Evolutionary conservation across 73 alveolate species (phyloP), one percentile per base, ranked within the genome.

Genomic region (Tetrahymena borealis): DNA sequence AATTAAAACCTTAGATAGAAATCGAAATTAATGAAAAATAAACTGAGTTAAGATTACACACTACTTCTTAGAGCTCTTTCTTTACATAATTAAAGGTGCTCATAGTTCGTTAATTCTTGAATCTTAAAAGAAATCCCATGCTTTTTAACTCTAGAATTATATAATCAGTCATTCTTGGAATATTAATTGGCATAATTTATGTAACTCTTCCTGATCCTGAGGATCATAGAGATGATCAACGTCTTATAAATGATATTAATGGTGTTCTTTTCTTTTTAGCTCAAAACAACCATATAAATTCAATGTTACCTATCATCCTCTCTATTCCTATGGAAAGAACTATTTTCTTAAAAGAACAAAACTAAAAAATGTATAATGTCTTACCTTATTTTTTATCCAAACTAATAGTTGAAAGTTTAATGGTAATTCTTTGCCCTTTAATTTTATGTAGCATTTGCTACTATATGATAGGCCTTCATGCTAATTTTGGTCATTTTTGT

Each of bases 171-270:
- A 79, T n/a, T 35, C 85, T 93, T 11, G 96, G 95, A 10, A 20
- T 79, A 8, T 91, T 95, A 60, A 85, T 94, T n/a, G 93, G 78
- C 38, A 35, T 94, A 37, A 60, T 95, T 9, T 95, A 85, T 90
- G 9, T 90, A 12, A 41, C 78, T 90, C 41, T 90, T 24, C 93
- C 40, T 92, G 95, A 32, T 93, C 91, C 20, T 32, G 90, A 13
- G 39, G 78, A 36, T 33, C 95, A 95, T 9, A 93, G 94, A 38
- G 95, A 96, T 60, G 94, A 43, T 94, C 91, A 32, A 93, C 91
- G 20, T 39, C 79, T n/a, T 35, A 91, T 35, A 18, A 38, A 33
- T 33, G 39, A 91, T 33, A 4, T 36, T 28, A 90, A 79, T 20
- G 95, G 95, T 1, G 91, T 77, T 10, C 40, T 93, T 32, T 93